phyloP scores from a whole-genome alignment of 345 rosid genomes.

The Limnanthes douglasii region DNA sequence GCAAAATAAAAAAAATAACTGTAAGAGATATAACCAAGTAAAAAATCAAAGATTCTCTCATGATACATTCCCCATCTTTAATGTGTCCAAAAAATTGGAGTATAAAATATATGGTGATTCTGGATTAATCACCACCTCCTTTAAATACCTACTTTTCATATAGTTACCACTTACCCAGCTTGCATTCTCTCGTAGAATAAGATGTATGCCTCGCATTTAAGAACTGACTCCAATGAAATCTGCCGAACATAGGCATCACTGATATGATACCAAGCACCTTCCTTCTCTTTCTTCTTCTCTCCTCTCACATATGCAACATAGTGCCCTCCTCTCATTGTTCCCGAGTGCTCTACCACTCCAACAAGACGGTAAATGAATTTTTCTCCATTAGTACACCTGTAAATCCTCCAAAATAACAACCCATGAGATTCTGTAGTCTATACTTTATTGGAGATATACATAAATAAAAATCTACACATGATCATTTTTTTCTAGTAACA shows the following conservation, averaged over 20 bases:
- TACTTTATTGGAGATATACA: background rate
- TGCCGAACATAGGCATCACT: constrained; percentile 66
- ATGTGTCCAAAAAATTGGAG: too few species aligned
- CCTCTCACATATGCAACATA: constrained; percentile 80
- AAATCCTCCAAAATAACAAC: background rate
- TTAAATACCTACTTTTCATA: too few species aligned
- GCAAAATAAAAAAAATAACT: too few species aligned
- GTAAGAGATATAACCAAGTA: too few species aligned
- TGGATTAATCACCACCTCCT: too few species aligned
- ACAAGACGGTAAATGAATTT: constrained; percentile 33
- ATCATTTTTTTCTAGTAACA: background rate
- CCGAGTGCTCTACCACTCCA: constrained; percentile 86
- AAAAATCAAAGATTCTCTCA: too few species aligned
- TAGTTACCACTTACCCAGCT: too few species aligned
- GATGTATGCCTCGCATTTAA: constrained; percentile 74
- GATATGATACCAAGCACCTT: constrained; percentile 44
- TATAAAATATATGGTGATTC: too few species aligned
- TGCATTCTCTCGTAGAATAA: constrained; percentile 62
- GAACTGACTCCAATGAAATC: constrained; percentile 64
- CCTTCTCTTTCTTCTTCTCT: constrained; percentile 17
- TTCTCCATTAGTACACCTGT: constrained; percentile 27
- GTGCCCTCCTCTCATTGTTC: constrained; percentile 93
- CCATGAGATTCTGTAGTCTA: too few species aligned
- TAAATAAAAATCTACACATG: background rate
- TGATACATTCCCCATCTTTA: too few species aligned